Evolutionary conservation across 495 filamentous ascomycete species (phyloP).

Genomic region (Aspergillus hancockii): DNA sequence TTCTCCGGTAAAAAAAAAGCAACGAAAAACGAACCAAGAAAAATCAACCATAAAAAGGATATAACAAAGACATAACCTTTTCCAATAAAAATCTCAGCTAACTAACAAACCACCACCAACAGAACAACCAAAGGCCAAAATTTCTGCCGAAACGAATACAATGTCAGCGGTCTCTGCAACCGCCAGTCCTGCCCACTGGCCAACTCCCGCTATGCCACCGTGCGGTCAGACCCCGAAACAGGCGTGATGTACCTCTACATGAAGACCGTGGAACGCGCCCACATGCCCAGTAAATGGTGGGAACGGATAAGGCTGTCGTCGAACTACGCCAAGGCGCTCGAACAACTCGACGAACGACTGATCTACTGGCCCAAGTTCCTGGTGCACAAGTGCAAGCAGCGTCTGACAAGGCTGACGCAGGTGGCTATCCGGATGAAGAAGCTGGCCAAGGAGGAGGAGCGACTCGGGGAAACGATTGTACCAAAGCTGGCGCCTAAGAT

Average conservation of each 20-base stretch:
- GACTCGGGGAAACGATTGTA: conserved; percentile 87
- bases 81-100: conserved; percentile 10
- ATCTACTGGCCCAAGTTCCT: conserved; percentile 97
- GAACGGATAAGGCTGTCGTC: conserved; percentile 86
- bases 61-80: conserved; percentile 5
- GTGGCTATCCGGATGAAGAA: conserved; percentile 83
- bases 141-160: conserved; percentile 97
- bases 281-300: conserved; percentile 92
- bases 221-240: conserved; percentile 78
- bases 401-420: conserved; percentile 90
- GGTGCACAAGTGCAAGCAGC: conserved; percentile 96
- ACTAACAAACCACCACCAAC: conserved; percentile 15
- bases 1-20: conserved; percentile 5
- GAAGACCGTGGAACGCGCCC: conserved; percentile 89
- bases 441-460: conserved; percentile 82
- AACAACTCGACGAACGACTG: conserved; percentile 83
- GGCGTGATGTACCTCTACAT: conserved; percentile 94
- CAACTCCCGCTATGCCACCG: conserved; percentile 93
- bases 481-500: conserved; percentile 93
- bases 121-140: conserved; percentile 89
- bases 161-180: conserved; percentile 92
- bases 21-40: neutral
- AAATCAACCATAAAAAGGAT: neutral
- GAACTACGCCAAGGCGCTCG: conserved; percentile 86
- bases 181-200: conserved; percentile 93